These are phyloP conservation scores for Thalassiosira exigua DNA, from an alignment of 352 stramenopile genomes.

Conservation along the genomic window DNA sequence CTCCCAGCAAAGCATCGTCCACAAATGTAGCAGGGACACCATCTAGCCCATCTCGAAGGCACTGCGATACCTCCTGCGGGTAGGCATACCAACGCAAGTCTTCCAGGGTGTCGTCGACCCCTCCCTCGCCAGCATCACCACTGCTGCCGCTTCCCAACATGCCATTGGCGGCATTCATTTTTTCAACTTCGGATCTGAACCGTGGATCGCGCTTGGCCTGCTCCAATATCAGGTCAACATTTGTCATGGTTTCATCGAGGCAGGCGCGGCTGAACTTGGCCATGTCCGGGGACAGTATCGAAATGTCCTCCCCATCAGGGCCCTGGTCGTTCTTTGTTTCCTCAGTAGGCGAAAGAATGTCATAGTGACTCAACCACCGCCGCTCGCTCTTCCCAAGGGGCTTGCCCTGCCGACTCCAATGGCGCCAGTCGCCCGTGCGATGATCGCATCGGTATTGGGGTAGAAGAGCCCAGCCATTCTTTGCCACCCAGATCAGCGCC, in stretches of 20 bases:
- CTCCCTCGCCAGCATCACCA: constrained; percentile 69
- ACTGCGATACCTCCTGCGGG: constrained; percentile 71
- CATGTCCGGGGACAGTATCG: constrained; percentile 4
- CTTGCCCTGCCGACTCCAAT: constrained; percentile 69
- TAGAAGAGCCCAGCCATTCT: constrained; percentile 92
- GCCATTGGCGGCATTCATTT: constrained; percentile 70
- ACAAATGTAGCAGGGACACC: constrained; percentile 52
- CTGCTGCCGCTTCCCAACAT: constrained; percentile 76
- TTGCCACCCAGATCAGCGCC: constrained; percentile 92
- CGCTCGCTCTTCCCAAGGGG: constrained; percentile 68
- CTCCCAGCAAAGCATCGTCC: constrained; percentile 52
- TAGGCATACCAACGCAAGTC: constrained; percentile 84
- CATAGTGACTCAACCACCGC: constrained; percentile 74
- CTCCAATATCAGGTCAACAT: constrained; percentile 71
- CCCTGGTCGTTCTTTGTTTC: too few species aligned
- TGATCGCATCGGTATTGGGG: constrained; percentile 94
- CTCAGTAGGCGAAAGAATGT: constrained; percentile 39
- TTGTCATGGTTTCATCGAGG: constrained; percentile 61
- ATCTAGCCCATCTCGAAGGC: constrained; percentile 46
- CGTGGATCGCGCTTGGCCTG: constrained; percentile 61
- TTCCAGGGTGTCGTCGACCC: constrained; percentile 74
- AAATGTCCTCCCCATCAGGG: background rate
- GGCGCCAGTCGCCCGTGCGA: constrained; percentile 89
- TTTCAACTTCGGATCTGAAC: constrained; percentile 76
- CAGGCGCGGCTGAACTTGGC: constrained; percentile 42